These are phyloP conservation scores for Candida ortonii DNA, from an alignment of 805 yeast genomes.

Conservation along the genomic window DNA sequence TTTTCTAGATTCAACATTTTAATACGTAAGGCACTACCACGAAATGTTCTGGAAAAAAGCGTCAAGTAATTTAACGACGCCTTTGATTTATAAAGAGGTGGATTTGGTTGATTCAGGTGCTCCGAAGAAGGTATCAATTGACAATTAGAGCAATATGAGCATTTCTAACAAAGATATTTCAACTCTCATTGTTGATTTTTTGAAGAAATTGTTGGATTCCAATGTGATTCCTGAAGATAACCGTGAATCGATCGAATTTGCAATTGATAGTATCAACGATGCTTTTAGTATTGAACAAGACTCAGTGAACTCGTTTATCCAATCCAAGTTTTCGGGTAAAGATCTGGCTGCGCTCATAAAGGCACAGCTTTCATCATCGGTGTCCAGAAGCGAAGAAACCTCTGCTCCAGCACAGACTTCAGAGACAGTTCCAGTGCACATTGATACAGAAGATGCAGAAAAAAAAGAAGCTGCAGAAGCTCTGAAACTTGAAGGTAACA, in stretches of 20 bases:
- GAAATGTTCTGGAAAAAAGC: no score
- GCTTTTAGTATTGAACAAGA: conserved; percentile 57
- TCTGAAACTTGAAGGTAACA: conserved; percentile 83
- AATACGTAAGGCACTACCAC: no score
- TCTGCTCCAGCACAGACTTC: conserved; percentile 3
- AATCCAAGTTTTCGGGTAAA: conserved; percentile 45
- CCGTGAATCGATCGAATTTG: conserved; percentile 87
- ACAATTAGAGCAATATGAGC: conserved; percentile 34
- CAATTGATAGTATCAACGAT: conserved; percentile 87
- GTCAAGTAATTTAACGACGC: conserved; percentile 2
- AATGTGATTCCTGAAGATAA: conserved; percentile 75
- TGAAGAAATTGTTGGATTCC: conserved; percentile 54
- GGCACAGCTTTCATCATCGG: conserved; percentile 18
- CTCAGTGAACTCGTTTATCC: conserved; percentile 29
- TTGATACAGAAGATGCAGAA: conserved; percentile 48
- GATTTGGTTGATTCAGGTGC: no score
- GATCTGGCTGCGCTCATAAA: conserved; percentile 44
- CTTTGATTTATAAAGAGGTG: no score
- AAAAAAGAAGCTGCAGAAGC: conserved; percentile 73
- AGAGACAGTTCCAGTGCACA: conserved; percentile 39
- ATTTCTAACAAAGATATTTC: conserved; percentile 64
- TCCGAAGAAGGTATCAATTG: background rate
- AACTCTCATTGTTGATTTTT: conserved; percentile 68
- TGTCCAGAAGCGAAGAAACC: conserved; percentile 1
- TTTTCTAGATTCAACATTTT: no score